These are phyloP conservation scores for Penicillium sp. DNA, from an alignment of 2,329 filamentous ascomycete species.

Conservation along the genomic window DNA sequence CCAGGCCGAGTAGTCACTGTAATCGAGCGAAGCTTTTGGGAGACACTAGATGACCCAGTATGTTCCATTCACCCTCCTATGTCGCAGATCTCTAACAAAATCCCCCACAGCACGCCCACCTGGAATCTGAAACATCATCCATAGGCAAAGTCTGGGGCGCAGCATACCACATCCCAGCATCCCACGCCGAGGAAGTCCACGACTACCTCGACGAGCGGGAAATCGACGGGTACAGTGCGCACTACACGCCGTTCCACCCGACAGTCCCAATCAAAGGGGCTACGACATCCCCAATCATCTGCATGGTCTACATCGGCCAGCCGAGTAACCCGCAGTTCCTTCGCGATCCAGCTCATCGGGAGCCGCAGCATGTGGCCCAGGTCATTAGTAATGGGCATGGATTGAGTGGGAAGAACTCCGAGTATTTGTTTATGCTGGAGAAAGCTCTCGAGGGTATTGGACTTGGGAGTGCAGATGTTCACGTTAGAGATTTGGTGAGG, in stretches of 20 bases:
- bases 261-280: background rate
- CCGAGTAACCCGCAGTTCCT: slow-evolving; percentile 91
- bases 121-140: slow-evolving; percentile 30
- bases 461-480: slow-evolving; percentile 72
- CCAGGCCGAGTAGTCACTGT: slow-evolving; percentile 92
- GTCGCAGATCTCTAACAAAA: background rate
- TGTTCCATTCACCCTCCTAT: slow-evolving; percentile 5
- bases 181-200: slow-evolving; percentile 73
- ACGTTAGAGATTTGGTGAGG: slow-evolving; percentile 76
- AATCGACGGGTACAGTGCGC: slow-evolving; percentile 95
- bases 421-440: slow-evolving; percentile 83
- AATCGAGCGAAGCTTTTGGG: slow-evolving; percentile 80
- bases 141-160: slow-evolving; percentile 75
- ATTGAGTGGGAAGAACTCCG: slow-evolving; percentile 82
- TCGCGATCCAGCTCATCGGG: slow-evolving; percentile 53
- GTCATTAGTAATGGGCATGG: slow-evolving; percentile 75
- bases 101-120: slow-evolving; percentile 30
- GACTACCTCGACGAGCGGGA: slow-evolving; percentile 92
- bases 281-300: slow-evolving; percentile 42
- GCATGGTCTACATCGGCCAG: slow-evolving; percentile 89
- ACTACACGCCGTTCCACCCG: slow-evolving; percentile 75
- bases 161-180: slow-evolving; percentile 75
- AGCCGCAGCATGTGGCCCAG: slow-evolving; percentile 70
- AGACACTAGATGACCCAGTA: slow-evolving; percentile 65
- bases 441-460: slow-evolving; percentile 68